These are phyloP conservation scores for Ascochyta koolunga DNA, from an alignment of 2,329 filamentous ascomycete genomes.

Conservation along the genomic window DNA sequence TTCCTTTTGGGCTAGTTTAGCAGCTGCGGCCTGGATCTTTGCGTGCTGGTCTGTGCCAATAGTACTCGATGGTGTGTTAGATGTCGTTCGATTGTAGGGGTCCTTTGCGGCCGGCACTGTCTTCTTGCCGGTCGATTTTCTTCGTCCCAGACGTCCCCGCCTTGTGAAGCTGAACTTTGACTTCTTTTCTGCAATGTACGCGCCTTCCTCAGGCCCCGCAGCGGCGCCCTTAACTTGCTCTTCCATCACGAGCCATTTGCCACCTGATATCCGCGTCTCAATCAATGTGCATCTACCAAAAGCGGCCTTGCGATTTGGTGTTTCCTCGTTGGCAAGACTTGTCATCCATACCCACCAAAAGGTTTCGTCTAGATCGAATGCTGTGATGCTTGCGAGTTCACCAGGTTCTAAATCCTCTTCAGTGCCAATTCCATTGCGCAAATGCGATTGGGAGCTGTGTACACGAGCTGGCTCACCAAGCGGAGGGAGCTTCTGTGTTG, in stretches of 20 bases:
- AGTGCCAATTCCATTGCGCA: constrained; percentile 66
- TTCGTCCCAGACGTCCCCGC: constrained; percentile 70
- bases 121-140: constrained; percentile 54
- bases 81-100: constrained; percentile 57
- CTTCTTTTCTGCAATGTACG: constrained; percentile 95
- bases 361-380: constrained; percentile 86
- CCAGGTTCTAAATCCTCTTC: constrained; percentile 81
- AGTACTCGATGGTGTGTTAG: constrained; percentile 68
- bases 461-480: constrained; percentile 72
- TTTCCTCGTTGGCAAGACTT: constrained; percentile 90
- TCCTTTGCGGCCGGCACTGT: constrained; percentile 53
- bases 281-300: constrained; percentile 93
- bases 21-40: constrained; percentile 88
- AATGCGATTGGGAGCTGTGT: constrained; percentile 84
- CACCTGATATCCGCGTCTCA: constrained; percentile 81
- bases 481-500: constrained; percentile 90
- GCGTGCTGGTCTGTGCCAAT: constrained; percentile 92
- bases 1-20: constrained; percentile 76
- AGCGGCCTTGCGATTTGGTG: constrained; percentile 81
- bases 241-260: constrained; percentile 92
- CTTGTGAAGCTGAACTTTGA: constrained; percentile 83
- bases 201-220: constrained; percentile 79
- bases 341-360: constrained; percentile 99
- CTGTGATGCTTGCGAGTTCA: constrained; percentile 89
- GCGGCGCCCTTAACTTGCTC: constrained; percentile 95